phyloP scores from a whole-genome alignment of 1,284 basidiomycete genomes.

The Ganoderma boninense region DNA sequence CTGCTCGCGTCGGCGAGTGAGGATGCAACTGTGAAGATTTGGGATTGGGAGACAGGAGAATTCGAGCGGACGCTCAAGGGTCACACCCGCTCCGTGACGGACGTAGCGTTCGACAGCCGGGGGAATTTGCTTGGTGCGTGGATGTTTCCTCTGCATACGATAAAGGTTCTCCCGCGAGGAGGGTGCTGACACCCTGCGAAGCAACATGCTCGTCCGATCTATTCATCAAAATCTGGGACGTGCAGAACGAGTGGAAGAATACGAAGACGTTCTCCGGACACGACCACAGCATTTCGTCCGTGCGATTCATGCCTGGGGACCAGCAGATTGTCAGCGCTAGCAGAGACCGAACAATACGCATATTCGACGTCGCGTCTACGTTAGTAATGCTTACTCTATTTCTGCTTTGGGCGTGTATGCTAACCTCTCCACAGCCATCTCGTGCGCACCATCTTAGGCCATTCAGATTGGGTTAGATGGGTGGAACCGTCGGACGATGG shows the following conservation, averaged over 20 bases:
- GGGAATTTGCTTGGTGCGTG: constrained; percentile 70
- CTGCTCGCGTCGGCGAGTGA: constrained; percentile 74
- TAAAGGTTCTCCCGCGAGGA: not conserved
- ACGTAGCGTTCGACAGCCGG: constrained; percentile 78
- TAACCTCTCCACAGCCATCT: constrained; percentile 53
- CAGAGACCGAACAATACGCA: constrained; percentile 74
- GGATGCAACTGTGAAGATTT: constrained; percentile 79
- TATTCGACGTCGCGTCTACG: constrained; percentile 80
- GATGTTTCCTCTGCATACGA: not conserved
- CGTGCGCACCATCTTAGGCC: constrained; percentile 65
- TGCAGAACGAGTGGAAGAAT: constrained; percentile 77
- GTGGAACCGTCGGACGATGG: constrained; percentile 69
- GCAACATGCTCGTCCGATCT: constrained; percentile 81
- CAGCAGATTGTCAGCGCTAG: constrained; percentile 75
- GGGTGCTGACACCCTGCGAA: constrained; percentile 35
- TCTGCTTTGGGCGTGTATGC: not conserved
- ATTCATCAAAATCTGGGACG: constrained; percentile 84
- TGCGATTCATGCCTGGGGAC: constrained; percentile 78
- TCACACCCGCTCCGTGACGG: constrained; percentile 78
- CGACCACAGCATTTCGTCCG: constrained; percentile 78
- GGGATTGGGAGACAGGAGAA: constrained; percentile 88
- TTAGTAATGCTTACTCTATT: constrained; percentile 42
- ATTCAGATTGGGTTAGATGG: constrained; percentile 77
- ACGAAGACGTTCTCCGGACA: constrained; percentile 79
- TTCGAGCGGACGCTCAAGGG: constrained; percentile 82